A percentile compares a stretch with the other conserved stretches of the same genome.
phyloP scores from a whole-genome alignment of 345 rosid species.

The Dipteronia dyeriana region DNA sequence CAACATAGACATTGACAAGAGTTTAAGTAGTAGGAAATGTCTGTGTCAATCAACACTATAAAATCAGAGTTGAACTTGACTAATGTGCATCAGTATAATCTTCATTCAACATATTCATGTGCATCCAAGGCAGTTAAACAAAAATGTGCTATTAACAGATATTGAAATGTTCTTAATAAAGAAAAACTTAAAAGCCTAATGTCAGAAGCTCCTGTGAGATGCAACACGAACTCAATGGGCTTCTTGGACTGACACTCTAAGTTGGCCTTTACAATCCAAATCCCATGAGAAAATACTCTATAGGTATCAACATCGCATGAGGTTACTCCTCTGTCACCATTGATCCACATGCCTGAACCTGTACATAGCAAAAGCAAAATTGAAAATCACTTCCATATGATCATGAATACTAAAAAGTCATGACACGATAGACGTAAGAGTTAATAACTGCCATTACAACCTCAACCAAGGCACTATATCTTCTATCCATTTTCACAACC shows the following conservation, averaged over 20 bases:
- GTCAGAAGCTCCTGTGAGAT: slow-evolving; percentile 94
- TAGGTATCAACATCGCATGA: slow-evolving; percentile 90
- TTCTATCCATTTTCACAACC: slow-evolving; percentile 51
- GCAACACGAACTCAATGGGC: slow-evolving; percentile 79
- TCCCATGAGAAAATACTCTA: slow-evolving; percentile 89
- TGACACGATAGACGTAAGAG: background rate
- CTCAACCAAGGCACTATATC: slow-evolving; percentile 90
- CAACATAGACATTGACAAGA: too few relatives aligned
- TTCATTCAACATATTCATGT: too few relatives aligned
- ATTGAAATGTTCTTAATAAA: too few relatives aligned
- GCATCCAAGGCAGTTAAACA: too few relatives aligned
- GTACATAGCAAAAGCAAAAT: slow-evolving; percentile 12
- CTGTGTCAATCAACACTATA: too few relatives aligned
- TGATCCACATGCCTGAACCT: slow-evolving; percentile 97
- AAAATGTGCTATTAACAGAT: too few relatives aligned
- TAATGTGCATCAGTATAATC: too few relatives aligned
- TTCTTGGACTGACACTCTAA: slow-evolving; percentile 80
- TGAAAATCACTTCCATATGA: background rate
- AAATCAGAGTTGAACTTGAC: too few relatives aligned
- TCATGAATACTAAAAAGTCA: background rate
- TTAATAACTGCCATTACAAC: slow-evolving; percentile 29
- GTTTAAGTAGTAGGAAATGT: too few relatives aligned
- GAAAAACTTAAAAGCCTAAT: too few relatives aligned
- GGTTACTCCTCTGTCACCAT: slow-evolving; percentile 98
- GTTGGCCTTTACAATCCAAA: slow-evolving; percentile 79